Evolutionary conservation across 2,329 filamentous ascomycete species (phyloP).

Genomic region (Microsporum ferrugineum): DNA sequence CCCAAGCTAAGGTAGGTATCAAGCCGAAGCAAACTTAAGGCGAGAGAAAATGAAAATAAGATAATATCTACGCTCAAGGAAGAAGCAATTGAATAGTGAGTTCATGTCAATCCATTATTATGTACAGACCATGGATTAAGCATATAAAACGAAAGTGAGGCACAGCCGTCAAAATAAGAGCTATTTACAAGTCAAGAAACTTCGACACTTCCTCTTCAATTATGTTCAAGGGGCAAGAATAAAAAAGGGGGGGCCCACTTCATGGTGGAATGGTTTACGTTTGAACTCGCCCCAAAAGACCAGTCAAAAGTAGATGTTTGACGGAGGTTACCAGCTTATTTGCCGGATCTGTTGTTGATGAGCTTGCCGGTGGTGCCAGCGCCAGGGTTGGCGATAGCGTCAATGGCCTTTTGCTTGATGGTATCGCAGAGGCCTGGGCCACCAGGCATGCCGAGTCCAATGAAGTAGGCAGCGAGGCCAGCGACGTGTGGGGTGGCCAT

Average conservation of each 20-base stretch:
- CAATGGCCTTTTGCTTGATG: constrained; percentile 43
- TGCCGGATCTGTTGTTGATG: constrained; percentile 18
- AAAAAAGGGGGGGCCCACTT: not conserved
- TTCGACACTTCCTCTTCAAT: not conserved
- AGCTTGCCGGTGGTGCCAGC: constrained; percentile 20
- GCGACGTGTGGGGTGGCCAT: constrained; percentile 37
- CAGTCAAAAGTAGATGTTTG: not conserved
- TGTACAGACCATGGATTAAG: not conserved
- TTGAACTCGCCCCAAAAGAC: not conserved
- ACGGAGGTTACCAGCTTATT: not conserved
- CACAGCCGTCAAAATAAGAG: not conserved
- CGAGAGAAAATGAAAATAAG: not conserved
- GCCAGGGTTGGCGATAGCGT: constrained; percentile 15
- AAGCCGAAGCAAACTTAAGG: not conserved
- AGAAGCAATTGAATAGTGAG: not conserved
- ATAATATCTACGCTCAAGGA: not conserved
- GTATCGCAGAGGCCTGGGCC: constrained; percentile 35
- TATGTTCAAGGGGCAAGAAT: not conserved
- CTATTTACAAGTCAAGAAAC: not conserved
- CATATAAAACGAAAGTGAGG: not conserved
- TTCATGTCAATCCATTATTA: not conserved
- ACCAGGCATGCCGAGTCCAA: constrained; percentile 39
- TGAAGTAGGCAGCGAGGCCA: constrained; percentile 44
- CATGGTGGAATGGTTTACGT: not conserved
- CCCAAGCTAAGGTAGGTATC: not conserved